Base-by-base conservation (phyloP, 148 eudicot genomes). In the Spergularia bocconei region DNA sequence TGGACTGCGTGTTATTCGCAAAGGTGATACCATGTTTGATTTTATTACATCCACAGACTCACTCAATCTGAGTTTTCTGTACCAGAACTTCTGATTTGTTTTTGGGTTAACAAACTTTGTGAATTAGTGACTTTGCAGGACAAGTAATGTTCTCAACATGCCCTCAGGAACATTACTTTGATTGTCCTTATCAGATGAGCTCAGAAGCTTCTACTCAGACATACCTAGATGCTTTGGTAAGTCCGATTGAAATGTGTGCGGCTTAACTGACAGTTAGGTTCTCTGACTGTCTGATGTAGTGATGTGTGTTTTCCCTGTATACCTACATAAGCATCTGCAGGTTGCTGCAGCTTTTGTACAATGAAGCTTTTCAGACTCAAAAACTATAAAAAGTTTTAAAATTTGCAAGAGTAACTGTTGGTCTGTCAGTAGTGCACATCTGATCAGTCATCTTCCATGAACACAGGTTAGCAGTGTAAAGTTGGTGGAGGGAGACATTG, bases 171-270 rank as follows among this genome's bases (percentile, higher is more conserved):
- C 98, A 92, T 81, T 95, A 90, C 79, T 95, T 95, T 76, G 98
- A 95, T 66, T 95, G 98, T 71, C 98, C 98, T 41, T 95, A 89
- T 80, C 98, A 95, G 80, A 73, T 95, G 86, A 95, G 98, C 86
- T 95, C 98, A 29, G 93, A 95, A 79, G 79, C 79, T 38, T 85
- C 87, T 76, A 82, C 87, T 75, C 97, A 95, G 74, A 95, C 98
- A 25, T 92, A 92, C 74, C 84, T 86, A 48, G 97, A 95, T 82
- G 97, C 98, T 23, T 75, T 85, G 90, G 98, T 95, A 82, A 69
- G 85, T 64, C 47, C 4, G 19, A 59, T 63, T 16, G 15, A 13
- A 60, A 60, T 15, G 17, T 38, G 21, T 7, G n/a, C n/a, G 0
- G 44, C 25, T 41, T 47, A 39, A 12, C 19, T 7, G 21, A 11